Base-by-base conservation (phyloP, 73 alveolate genomes). In the Effrenium voratum region DNA sequence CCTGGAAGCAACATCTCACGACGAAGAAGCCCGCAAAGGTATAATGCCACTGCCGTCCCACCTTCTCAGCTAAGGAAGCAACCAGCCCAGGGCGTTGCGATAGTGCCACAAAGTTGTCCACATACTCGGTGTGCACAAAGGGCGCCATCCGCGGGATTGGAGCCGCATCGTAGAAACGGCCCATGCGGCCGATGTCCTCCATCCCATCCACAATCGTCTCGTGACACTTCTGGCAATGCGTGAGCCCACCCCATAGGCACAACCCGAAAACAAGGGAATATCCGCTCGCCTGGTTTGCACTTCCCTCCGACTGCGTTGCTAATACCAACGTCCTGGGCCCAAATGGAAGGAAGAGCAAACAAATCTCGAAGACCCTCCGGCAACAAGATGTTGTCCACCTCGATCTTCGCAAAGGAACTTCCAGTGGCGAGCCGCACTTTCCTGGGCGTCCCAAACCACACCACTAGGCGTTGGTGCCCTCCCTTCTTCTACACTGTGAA, bases 171-270 rank as follows among this genome's bases (percentile, higher is more conserved):
- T 26, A 34, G 46, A 70, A 41, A 28, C 82, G n/a, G 32, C 26
- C 26, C 5, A 15, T 70, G 46, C 22, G 22, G 15, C 44, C 44
- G 40, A 70, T 0, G 44, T 41, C 44, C 44, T 34, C 44, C 3
- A 70, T 36, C 82, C 40, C 46, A 26, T n/a, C 40, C 22, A 36
- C 82, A 34, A 70, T 70, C 3, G 40, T n/a, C 82, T 70, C 82
- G 44, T 70, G 82, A 30, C 40, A 70, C 44, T 28, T 15, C 44
- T 70, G 82, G 44, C 82, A 70, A 5, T 16, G 82, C 82, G 22
- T n/a, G 44, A 3, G 82, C 32, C 82, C 82, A 70, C 16, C 82
- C 82, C 82, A 70, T 70, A 28, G 82, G 82, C 24, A 70, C 82
- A 3, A 3, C 82, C 32, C 32, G 22, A 36, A 70, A 34, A 3